Conservation (phyloP, 202 grass and related monocot genomes). For the Zoysia matrella region DNA sequence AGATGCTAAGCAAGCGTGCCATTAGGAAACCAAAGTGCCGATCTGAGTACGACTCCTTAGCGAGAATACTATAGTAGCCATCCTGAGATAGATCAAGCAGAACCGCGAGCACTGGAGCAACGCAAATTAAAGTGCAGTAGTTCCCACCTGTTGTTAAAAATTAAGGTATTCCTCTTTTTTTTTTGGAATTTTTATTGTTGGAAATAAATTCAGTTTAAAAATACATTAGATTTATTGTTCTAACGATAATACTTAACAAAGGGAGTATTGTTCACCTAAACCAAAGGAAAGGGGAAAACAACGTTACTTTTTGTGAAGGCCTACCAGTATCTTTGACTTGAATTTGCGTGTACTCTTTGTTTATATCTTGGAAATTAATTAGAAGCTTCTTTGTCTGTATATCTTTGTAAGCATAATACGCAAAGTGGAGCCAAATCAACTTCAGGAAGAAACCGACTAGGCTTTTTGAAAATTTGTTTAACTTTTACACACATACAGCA, state of each 20-base stretch:
- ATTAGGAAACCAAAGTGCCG: conserved; percentile 45
- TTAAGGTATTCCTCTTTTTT: too few species aligned
- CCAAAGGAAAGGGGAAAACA: conserved; percentile 38
- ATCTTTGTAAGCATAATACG: too few species aligned
- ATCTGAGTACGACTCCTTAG: conserved; percentile 56
- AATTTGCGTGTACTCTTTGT: too few species aligned
- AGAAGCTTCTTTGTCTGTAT: too few species aligned
- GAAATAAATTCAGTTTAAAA: too few species aligned
- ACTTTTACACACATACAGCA: neutral
- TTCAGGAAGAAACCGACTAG: too few species aligned
- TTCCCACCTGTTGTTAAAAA: conserved; percentile 16
- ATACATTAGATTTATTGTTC: too few species aligned
- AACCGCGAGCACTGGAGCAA: conserved; percentile 8
- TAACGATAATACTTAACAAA: too few species aligned
- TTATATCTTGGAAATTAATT: too few species aligned
- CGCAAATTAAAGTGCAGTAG: neutral
- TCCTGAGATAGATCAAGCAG: conserved; percentile 12
- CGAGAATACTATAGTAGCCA: conserved; percentile 39
- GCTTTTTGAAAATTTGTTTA: neutral
- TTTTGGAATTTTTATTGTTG: too few species aligned
- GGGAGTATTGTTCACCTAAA: conserved; percentile 48
- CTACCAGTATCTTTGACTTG: neutral
- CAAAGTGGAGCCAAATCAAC: neutral
- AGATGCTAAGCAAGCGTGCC: conserved; percentile 50
- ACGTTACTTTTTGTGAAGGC: conserved; percentile 9